Conservation (phyloP, 495 filamentous ascomycete species). For the Daldinia concentrica region DNA sequence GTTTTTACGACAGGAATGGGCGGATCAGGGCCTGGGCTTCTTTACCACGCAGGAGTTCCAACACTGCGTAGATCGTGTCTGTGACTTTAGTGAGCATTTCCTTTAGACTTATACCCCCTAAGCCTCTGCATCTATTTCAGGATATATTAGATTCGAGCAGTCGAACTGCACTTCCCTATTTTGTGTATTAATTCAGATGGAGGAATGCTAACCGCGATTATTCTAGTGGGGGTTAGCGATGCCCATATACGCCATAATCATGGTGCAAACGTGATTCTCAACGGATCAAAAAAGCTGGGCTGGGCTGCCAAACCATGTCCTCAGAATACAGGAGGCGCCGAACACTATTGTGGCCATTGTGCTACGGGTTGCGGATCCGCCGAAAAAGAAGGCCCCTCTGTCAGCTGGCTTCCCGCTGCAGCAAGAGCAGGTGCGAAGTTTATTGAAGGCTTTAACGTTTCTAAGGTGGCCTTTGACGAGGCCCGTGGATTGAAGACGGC, state of each 20-base stretch:
- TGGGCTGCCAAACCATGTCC: constrained; percentile 75
- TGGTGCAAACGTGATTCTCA: constrained; percentile 71
- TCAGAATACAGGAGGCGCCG: constrained; percentile 76
- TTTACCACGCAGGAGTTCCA: constrained; percentile 83
- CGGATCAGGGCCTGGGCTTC: constrained; percentile 73
- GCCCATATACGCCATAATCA: constrained; percentile 74
- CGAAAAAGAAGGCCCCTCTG: constrained; percentile 80
- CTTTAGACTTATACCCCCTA: constrained; percentile 49
- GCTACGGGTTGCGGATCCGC: constrained; percentile 75
- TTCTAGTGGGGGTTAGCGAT: constrained; percentile 76
- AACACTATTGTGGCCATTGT: constrained; percentile 84
- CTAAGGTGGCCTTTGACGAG: constrained; percentile 72
- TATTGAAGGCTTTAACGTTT: constrained; percentile 77
- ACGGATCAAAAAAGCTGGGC: constrained; percentile 80
- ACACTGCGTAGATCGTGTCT: constrained; percentile 73
- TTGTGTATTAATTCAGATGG: background rate
- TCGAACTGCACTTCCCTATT: too few species aligned
- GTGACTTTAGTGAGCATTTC: constrained; percentile 39
- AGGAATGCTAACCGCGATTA: constrained; percentile 52
- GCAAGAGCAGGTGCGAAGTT: constrained; percentile 77
- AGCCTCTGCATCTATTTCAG: background rate
- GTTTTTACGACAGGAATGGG: constrained; percentile 86
- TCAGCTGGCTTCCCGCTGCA: constrained; percentile 82
- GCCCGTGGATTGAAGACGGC: constrained; percentile 65
- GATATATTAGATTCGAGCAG: background rate